A percentile compares a stretch with the other conserved stretches of the same genome.
Evolutionary conservation across 179 eudicot species (phyloP).

Genomic region (Beta macrorhiza): DNA sequence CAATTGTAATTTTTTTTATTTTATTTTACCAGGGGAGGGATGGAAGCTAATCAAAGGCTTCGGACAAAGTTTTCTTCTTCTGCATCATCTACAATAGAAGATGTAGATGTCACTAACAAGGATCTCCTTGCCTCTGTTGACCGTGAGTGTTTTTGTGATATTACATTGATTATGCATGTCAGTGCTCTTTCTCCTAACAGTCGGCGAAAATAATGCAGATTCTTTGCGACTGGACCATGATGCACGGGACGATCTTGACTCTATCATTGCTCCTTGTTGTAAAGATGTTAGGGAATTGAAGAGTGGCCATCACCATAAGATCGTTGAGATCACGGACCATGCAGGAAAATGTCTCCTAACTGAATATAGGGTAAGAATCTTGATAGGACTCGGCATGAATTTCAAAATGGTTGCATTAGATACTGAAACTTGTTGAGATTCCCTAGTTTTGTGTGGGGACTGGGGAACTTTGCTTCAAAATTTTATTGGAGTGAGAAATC

Average conservation of each 20-base stretch:
- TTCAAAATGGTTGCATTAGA: background rate
- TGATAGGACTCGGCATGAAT: background rate
- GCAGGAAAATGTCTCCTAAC: constrained; percentile 80
- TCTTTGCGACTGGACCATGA: constrained; percentile 83
- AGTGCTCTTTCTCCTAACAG: constrained; percentile 21
- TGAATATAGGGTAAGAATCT: constrained; percentile 68
- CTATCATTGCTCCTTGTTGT: constrained; percentile 84
- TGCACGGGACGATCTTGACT: constrained; percentile 76
- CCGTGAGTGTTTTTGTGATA: constrained; percentile 44
- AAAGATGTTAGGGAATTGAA: constrained; percentile 81
- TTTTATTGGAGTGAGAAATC: background rate
- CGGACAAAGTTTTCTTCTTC: constrained; percentile 69
- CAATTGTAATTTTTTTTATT: background rate
- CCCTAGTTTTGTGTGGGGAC: background rate
- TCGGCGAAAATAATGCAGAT: constrained; percentile 41
- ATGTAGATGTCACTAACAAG: constrained; percentile 62
- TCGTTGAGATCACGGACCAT: constrained; percentile 78
- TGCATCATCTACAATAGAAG: constrained; percentile 62
- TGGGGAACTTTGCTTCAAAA: background rate
- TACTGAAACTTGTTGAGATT: background rate
- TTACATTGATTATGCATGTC: background rate
- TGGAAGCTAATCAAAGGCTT: constrained; percentile 69
- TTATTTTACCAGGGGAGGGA: constrained; percentile 45
- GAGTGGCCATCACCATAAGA: constrained; percentile 77
- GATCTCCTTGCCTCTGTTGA: constrained; percentile 73